A percentile compares a stretch with the other conserved stretches of the same genome.
These are phyloP conservation scores for Hemerocallis citrina DNA, from an alignment of 106 monocot species.

Conservation along the genomic window DNA sequence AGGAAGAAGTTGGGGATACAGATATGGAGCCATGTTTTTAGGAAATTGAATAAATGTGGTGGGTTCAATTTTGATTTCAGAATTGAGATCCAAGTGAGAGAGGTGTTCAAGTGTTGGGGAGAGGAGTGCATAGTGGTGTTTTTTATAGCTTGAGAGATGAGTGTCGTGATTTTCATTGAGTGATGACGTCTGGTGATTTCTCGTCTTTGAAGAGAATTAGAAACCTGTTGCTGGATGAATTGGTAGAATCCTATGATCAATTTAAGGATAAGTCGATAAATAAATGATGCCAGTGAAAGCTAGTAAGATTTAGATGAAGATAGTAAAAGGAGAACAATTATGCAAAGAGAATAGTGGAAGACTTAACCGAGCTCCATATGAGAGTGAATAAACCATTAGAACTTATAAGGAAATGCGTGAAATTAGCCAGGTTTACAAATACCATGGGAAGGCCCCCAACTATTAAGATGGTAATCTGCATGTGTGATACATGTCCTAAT, in stretches of 20 bases:
- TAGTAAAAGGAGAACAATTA: conserved; percentile 58
- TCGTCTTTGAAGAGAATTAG: conserved; percentile 62
- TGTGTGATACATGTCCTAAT: conserved; percentile 92
- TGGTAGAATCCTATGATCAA: conserved; percentile 67
- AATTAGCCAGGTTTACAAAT: conserved; percentile 82
- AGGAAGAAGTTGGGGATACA: conserved; percentile 83
- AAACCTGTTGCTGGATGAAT: conserved; percentile 63
- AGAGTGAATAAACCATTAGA: conserved; percentile 78
- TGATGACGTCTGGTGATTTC: conserved; percentile 68
- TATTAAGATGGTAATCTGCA: conserved; percentile 69
- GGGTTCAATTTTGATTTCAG: conserved; percentile 54
- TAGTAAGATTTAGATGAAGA: conserved; percentile 29
- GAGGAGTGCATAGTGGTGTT: conserved; percentile 56
- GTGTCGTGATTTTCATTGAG: conserved; percentile 56
- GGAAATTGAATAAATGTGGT: conserved; percentile 45
- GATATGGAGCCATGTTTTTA: conserved; percentile 71
- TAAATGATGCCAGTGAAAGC: conserved; percentile 45
- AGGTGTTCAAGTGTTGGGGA: conserved; percentile 64
- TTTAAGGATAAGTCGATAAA: conserved; percentile 63
- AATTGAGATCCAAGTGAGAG: conserved; percentile 54
- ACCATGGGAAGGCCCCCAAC: conserved; percentile 85
- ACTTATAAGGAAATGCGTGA: conserved; percentile 66
- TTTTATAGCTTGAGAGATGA: conserved; percentile 48
- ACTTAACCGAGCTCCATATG: conserved; percentile 65
- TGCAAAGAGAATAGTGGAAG: conserved; percentile 73